phyloP scores from a whole-genome alignment of 805 yeast species.

The Candida oleophila region DNA sequence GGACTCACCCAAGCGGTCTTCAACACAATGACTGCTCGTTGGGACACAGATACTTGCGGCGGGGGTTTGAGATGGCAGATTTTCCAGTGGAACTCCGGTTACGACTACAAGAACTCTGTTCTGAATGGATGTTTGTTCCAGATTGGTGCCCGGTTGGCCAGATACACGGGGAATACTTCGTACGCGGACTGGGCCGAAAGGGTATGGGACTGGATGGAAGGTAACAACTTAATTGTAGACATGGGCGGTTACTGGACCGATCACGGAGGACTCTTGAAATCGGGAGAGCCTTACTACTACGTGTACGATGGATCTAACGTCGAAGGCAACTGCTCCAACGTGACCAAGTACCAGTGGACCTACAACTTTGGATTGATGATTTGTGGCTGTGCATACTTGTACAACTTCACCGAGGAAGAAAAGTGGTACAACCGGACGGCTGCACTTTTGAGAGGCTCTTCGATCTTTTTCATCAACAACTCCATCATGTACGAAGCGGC shows the following conservation, averaged over 20 bases:
- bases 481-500: slow-evolving; percentile 76
- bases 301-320: slow-evolving; percentile 77
- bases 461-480: slow-evolving; percentile 52
- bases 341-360: slow-evolving; percentile 72
- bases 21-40: slow-evolving; percentile 45
- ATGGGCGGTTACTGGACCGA: slow-evolving; percentile 4
- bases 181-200: slow-evolving; percentile 42
- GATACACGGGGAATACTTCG: slow-evolving; percentile 38
- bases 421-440: slow-evolving; percentile 66
- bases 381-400: slow-evolving; percentile 79
- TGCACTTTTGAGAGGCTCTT: slow-evolving; percentile 53
- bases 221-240: slow-evolving; percentile 26
- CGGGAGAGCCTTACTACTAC: slow-evolving; percentile 41
- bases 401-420: slow-evolving; percentile 65
- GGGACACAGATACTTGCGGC: slow-evolving; percentile 37
- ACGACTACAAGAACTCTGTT: slow-evolving; percentile 45
- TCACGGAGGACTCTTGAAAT: slow-evolving; percentile 39
- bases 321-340: slow-evolving; percentile 57
- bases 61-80: slow-evolving; percentile 51
- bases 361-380: slow-evolving; percentile 81
- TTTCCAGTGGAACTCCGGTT: slow-evolving; percentile 48
- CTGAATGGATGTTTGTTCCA: slow-evolving; percentile 46
- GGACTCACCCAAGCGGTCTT: slow-evolving; percentile 42
- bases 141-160: slow-evolving; percentile 43
- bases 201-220: slow-evolving; percentile 47